phyloP scores from a whole-genome alignment of 2,329 filamentous ascomycete genomes.

The Trichoderma harzianum region DNA sequence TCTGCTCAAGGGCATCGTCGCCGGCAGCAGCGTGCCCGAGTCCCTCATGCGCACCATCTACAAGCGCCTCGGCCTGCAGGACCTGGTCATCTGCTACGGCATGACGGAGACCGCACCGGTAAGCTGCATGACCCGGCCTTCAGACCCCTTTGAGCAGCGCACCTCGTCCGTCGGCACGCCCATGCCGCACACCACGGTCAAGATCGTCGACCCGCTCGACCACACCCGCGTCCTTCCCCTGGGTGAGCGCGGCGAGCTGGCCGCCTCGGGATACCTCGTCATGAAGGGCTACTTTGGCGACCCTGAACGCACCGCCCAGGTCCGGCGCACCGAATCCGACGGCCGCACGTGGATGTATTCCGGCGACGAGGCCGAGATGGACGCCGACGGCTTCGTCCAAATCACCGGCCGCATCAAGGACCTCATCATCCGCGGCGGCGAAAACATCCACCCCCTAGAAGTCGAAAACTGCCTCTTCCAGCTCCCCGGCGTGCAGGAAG shows the following conservation, averaged over 20 bases:
- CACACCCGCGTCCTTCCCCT: conserved; percentile 57
- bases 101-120: conserved; percentile 90
- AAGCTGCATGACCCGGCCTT: conserved; percentile 75
- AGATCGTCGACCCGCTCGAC: conserved; percentile 71
- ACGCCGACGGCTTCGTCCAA: conserved; percentile 74
- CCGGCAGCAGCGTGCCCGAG: conserved; percentile 79
- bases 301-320: conserved; percentile 63
- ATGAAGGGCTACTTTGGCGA: conserved; percentile 94
- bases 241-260: conserved; percentile 73
- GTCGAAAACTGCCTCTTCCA: conserved; percentile 83
- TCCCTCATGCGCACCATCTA: conserved; percentile 77
- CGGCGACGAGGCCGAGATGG: conserved; percentile 88
- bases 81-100: conserved; percentile 91
- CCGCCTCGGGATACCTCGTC: conserved; percentile 77
- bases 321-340: conserved; percentile 46
- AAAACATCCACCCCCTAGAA: conserved; percentile 94
- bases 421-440: conserved; percentile 88
- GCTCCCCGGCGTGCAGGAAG: conserved; percentile 68
- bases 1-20: conserved; percentile 86
- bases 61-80: conserved; percentile 67
- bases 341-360: conserved; percentile 77
- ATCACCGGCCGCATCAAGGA: conserved; percentile 95
- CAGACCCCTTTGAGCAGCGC: conserved; percentile 69
- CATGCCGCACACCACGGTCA: conserved; percentile 74
- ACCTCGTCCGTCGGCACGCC: conserved; percentile 74